Base-by-base conservation (phyloP, 495 filamentous ascomycete species). In the Hypoxylon trugodes region DNA sequence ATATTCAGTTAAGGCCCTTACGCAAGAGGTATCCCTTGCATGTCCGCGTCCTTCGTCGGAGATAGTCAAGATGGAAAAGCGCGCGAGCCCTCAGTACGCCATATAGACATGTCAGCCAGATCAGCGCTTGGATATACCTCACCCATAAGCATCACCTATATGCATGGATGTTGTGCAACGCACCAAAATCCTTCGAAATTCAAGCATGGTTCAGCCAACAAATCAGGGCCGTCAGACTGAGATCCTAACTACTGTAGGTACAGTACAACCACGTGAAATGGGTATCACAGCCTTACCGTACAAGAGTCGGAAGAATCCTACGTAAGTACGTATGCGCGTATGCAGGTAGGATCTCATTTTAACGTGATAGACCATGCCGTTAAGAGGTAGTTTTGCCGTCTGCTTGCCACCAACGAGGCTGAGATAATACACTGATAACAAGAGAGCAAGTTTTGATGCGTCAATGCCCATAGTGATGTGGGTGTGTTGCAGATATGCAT, bases 401-500 rank as follows among this genome's bases (percentile, higher is more conserved):
- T 43, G 35, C 28, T 19, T 18, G 41, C 21, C 15, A 22, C 33
- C 9, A 48, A 28, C 59, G 50, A 61, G 59, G 59, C 59, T 61
- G 59, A 61, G 42, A 33, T 54, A 25, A 47, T 35, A 24, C 28
- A 49, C 36, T 43, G 48, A 56, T 35, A 50, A n/a, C n/a, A 49
- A 30, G 45, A 41, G 22, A 25, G 35, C 21, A 30, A 45, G 32
- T 28, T 41, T 53, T 18, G 37, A 51, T 54, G 64, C 45, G 30
- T 33, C 21, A 38, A 18, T 36, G 26, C n/a, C n/a, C n/a, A n/a
- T n/a, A n/a, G n/a, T n/a, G 38, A 61, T 66, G 57, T 50, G 36
- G 64, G 64, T 61, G 64, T 67, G 58, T 61, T 67, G 53, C 64
- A 67, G 64, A 58, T 56, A 67, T 66, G 63, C 63, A 66, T 15